Evolutionary conservation across 2,329 filamentous ascomycete species (phyloP).

Genomic region (Colletotrichum lentis): DNA sequence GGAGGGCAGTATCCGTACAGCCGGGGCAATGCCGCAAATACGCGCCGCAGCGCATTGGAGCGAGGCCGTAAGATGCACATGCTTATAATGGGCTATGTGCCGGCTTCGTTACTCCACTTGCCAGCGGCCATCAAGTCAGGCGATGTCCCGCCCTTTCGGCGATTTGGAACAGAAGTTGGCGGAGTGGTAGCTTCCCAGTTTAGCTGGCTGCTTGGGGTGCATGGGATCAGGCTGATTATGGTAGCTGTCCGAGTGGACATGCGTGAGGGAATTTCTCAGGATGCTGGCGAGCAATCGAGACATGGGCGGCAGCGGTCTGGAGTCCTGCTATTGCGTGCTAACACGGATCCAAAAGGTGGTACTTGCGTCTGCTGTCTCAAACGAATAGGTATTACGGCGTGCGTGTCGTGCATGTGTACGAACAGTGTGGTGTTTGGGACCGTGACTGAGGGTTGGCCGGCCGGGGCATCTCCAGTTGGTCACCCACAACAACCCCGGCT

Average conservation of each 20-base stretch:
- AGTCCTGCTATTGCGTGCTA: not conserved
- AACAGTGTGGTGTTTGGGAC: constrained; percentile 14
- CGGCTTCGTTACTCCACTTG: not conserved
- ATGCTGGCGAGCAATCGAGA: constrained; percentile 17
- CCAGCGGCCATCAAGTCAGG: constrained; percentile 16
- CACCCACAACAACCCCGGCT: constrained; percentile 5
- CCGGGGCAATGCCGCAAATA: constrained; percentile 20
- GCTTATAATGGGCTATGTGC: constrained; percentile 20
- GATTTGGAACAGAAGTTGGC: constrained; percentile 31
- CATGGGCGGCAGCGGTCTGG: constrained; percentile 28
- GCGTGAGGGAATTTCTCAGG: constrained; percentile 38
- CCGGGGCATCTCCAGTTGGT: constrained; percentile 19
- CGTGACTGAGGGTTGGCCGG: constrained; percentile 30
- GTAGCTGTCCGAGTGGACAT: constrained; percentile 33
- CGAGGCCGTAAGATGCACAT: constrained; percentile 25
- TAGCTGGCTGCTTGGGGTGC: constrained; percentile 28
- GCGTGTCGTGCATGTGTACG: not conserved
- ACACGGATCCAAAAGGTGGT: not conserved
- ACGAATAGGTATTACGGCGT: not conserved
- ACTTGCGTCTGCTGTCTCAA: not conserved
- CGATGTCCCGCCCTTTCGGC: constrained; percentile 17
- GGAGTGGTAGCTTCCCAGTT: constrained; percentile 21
- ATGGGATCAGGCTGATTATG: constrained; percentile 34
- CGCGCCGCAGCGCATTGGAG: not conserved
- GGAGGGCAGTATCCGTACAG: not conserved